Evolutionary conservation across 495 filamentous ascomycete genomes (phyloP), one percentile per base, ranked within the genome.

Genomic region (Viridothelium virens): DNA sequence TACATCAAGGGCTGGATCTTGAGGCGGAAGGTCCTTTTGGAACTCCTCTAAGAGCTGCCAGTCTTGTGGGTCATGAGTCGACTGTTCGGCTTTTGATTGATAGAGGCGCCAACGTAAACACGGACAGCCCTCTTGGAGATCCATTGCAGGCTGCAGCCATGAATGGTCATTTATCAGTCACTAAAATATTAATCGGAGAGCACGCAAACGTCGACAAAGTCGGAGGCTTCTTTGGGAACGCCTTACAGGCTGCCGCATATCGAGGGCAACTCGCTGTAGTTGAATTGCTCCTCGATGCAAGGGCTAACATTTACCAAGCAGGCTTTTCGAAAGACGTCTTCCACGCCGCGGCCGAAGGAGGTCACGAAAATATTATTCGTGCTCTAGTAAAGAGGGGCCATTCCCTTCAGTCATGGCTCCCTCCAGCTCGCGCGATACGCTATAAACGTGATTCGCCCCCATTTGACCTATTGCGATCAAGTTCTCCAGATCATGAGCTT

Each of bases 231-330:
- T 67, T 14, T 36, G 65, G 67, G 7, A 69, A 2, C 34, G 67
- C 65, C 14, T 44, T 69, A 6, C 38, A 67, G 50, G 46, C 59
- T 14, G 67, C 67, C 5, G 61, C 68, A 25, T 72, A 47, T 53
- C 34, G 41, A 7, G 67, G 69, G 56, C 56, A 61, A 2, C 18
- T 64, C 9, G 69, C 72, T 0, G 47, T 72, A 38, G 66, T 74
- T 14, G 38, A 65, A 31, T 53, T 62, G 12, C 64, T 76, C 33
- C 66, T 76, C 6, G 61, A 70, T 41, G 14, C 50, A n/a, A 70
- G 69, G 4, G 74, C 74, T 31, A 65, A 70, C 48, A 47, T 70
- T 56, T 38, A 47, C 2, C 2, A 62, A 18, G 38, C 18, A 38
- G 69, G 69, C n/a, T 36, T 59, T n/a, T 59, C 53, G 18, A 25